Percentiles rank a stretch among this genome's conserved stretches.
These are phyloP conservation scores for Cyclostephanos invisitatus DNA, from an alignment of 108 stramenopile species.

Conservation along the genomic window DNA sequence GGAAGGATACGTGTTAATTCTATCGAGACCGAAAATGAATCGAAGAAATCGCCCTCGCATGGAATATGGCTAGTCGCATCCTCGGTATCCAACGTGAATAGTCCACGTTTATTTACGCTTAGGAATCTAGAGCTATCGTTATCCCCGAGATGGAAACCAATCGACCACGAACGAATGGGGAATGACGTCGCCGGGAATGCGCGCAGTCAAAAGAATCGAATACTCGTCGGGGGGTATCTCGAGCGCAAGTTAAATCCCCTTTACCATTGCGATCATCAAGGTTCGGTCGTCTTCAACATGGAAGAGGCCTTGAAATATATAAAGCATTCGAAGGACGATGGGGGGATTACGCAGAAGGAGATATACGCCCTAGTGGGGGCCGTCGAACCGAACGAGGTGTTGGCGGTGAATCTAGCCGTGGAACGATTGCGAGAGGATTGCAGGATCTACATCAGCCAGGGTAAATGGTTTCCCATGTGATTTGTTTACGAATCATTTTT, in stretches of 20 bases:
- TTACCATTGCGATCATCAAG: slow-evolving; percentile 16
- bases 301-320: slow-evolving; percentile 45
- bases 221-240: slow-evolving; percentile 27
- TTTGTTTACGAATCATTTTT: no score
- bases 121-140: slow-evolving; percentile 44
- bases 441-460: slow-evolving; percentile 43
- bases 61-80: slow-evolving; percentile 30
- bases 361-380: slow-evolving; percentile 42
- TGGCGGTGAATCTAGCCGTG: slow-evolving; percentile 40
- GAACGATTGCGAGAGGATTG: slow-evolving; percentile 35
- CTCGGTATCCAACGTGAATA: slow-evolving; percentile 33
- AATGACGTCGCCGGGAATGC: neutral
- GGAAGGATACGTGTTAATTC: slow-evolving; percentile 26
- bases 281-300: slow-evolving; percentile 23
- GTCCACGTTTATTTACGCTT: slow-evolving; percentile 35
- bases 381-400: slow-evolving; percentile 20
- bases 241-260: slow-evolving; percentile 35
- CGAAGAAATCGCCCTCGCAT: neutral
- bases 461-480: slow-evolving; percentile 44
- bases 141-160: slow-evolving; percentile 1
- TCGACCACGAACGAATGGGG: slow-evolving; percentile 1
- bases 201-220: slow-evolving; percentile 32
- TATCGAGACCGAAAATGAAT: neutral
- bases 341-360: slow-evolving; percentile 32
- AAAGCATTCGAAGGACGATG: slow-evolving; percentile 34